A percentile compares a stretch with the other conserved stretches of the same genome.
These are phyloP conservation scores for Stagonosporopsis cucurbitacearum DNA, from an alignment of 2,329 filamentous ascomycete genomes.

Conservation along the genomic window DNA sequence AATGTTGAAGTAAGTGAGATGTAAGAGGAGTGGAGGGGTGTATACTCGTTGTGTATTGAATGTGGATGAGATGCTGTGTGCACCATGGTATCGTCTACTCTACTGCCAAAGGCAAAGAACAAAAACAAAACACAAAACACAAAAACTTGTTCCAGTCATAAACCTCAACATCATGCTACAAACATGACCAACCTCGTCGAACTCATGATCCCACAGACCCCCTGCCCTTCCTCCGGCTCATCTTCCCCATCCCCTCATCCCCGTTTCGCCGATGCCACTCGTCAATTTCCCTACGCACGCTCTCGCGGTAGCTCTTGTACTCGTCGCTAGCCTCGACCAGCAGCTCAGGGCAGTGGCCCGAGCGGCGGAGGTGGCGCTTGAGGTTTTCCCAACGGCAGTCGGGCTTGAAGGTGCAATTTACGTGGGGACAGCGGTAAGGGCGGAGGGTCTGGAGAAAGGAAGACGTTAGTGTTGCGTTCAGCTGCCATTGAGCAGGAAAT, in stretches of 20 bases:
- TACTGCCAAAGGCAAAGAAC: no score
- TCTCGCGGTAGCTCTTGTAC: slow-evolving; percentile 44
- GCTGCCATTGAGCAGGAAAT: not conserved
- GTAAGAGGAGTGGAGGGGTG: not conserved
- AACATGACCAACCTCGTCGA: not conserved
- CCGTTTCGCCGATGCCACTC: slow-evolving; percentile 43
- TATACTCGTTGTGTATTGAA: not conserved
- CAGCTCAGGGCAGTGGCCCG: slow-evolving; percentile 45
- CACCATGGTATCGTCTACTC: not conserved
- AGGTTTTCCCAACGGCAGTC: slow-evolving; percentile 51
- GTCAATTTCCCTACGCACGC: slow-evolving; percentile 41
- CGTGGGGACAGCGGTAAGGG: slow-evolving; percentile 47
- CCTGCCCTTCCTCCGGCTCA: slow-evolving; percentile 30
- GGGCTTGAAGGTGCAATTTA: slow-evolving; percentile 47
- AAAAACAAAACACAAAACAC: no score
- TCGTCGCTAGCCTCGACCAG: slow-evolving; percentile 43
- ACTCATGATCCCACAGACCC: slow-evolving; percentile 2
- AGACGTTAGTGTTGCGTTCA: not conserved
- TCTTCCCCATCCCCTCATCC: slow-evolving; percentile 27
- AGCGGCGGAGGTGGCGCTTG: slow-evolving; percentile 47
- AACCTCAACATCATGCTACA: not conserved
- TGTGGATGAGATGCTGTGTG: not conserved
- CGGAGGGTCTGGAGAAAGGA: slow-evolving; percentile 43
- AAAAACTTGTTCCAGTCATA: not conserved
- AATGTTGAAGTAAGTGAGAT: no score